phyloP scores from a whole-genome alignment of 1,284 basidiomycete species.

The Austropuccinia psidii region DNA sequence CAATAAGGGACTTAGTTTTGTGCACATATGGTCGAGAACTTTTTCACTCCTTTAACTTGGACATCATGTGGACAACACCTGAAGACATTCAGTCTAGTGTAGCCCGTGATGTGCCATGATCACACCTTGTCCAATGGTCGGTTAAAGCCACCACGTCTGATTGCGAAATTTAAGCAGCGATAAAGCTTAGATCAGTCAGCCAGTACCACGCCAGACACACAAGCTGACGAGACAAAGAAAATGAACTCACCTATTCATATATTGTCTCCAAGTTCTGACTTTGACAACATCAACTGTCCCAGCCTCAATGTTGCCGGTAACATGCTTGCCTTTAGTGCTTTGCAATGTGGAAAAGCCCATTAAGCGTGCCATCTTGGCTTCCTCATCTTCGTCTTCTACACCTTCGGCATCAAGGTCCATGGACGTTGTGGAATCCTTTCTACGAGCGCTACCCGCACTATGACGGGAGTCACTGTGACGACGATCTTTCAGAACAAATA shows the following conservation, averaged over 20 bases:
- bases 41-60: no score
- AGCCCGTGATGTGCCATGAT: neutral
- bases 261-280: slow-evolving; percentile 35
- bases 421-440: neutral
- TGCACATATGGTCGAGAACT: no score
- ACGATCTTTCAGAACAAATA: neutral
- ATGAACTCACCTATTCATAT: slow-evolving; percentile 27
- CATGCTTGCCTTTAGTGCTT: slow-evolving; percentile 31
- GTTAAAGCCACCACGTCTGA: slow-evolving; percentile 11
- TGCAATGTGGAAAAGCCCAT: slow-evolving; percentile 33
- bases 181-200: neutral
- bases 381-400: slow-evolving; percentile 29
- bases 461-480: neutral
- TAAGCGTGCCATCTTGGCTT: slow-evolving; percentile 31
- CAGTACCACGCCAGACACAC: neutral
- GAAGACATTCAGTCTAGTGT: neutral
- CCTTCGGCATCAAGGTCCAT: slow-evolving; percentile 12
- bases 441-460: neutral
- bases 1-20: no score
- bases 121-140: slow-evolving; percentile 1
- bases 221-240: neutral
- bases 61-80: neutral
- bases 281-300: slow-evolving; percentile 35
- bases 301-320: slow-evolving; percentile 30
- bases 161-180: neutral